phyloP scores from a whole-genome alignment of 164 flowering plant genomes.

The Amborella trichopoda region DNA sequence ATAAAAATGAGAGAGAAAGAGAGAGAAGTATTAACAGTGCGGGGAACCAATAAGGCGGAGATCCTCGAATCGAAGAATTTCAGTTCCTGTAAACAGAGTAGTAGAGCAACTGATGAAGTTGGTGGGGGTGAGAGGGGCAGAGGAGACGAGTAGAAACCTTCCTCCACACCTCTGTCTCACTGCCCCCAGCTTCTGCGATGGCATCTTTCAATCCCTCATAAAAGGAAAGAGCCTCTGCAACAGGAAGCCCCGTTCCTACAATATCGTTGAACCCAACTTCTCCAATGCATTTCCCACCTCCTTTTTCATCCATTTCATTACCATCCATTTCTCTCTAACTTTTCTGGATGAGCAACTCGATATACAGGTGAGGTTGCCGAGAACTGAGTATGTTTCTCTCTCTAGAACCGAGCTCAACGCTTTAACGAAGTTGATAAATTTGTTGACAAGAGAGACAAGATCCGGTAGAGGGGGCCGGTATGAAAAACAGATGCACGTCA shows the following conservation, averaged over 20 bases:
- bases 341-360: no score
- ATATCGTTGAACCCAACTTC: slow-evolving; percentile 47
- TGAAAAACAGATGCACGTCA: no score
- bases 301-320: neutral
- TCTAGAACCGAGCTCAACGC: no score
- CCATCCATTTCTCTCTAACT: slow-evolving; percentile 1
- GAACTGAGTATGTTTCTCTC: no score
- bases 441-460: no score
- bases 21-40: slow-evolving; percentile 35
- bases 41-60: slow-evolving; percentile 91
- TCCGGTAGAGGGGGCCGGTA: no score
- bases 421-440: no score
- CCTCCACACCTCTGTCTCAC: slow-evolving; percentile 36
- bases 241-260: slow-evolving; percentile 29
- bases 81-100: slow-evolving; percentile 54
- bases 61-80: slow-evolving; percentile 49
- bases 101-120: slow-evolving; percentile 71
- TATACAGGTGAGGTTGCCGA: no score
- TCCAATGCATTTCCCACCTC: slow-evolving; percentile 5
- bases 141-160: slow-evolving; percentile 33
- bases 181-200: slow-evolving; percentile 6
- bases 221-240: slow-evolving; percentile 38
- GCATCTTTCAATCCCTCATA: slow-evolving; percentile 18
- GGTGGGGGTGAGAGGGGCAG: slow-evolving; percentile 63
- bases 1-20: neutral